Evolutionary conservation across 1,139 yeast species (phyloP), one percentile per base, ranked within the genome.

Genomic region (Debaryomyces psychrophilus): DNA sequence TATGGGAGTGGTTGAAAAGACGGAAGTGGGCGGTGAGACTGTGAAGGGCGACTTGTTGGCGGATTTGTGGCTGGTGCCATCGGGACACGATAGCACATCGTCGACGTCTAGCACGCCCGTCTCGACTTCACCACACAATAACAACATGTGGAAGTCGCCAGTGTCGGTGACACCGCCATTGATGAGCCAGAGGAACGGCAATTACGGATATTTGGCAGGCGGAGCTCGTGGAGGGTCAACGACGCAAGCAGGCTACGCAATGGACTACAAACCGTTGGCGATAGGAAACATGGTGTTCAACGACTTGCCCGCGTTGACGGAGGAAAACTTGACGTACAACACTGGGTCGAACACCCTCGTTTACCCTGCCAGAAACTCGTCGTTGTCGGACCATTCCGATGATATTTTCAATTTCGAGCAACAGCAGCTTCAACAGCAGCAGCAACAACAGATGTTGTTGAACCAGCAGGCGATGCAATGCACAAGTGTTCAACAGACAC

Each of bases 51-150:
- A 65, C 44, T 62, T 69, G 47, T 63, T 69, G 53, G 66, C 71
- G 8, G 74, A 68, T 41, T 62, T 69, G 48, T 69, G 75, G 75
- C 68, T 61, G 44, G 56, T 64, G 12, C 38, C 53, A 8, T 26
- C 26, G 1, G 22, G 23, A 11, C 14, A 27, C 22, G 34, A 27
- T 7, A 18, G 34, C 12, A 9, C 27, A 14, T 38, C 41, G 9
- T 20, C 34, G 25, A 54, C 52, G 18, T 49, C 56, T 14, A 41
- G 37, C n/a, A 26, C 45, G 2, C 48, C 52, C 8, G 49, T 44
- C 36, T 12, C 46, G 28, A 29, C 41, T 2, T 46, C 44, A 18
- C 49, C 49, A 6, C 36, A 34, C 23, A 34, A 43, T 28, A 35
- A 43, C 12, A 43, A 34, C 25, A 27, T 28, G 23, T 38, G 33